Evolutionary conservation across 768 basidiomycete species (phyloP), one percentile per base, ranked within the genome.

Genomic region (Amanita pseudoporphyria): DNA sequence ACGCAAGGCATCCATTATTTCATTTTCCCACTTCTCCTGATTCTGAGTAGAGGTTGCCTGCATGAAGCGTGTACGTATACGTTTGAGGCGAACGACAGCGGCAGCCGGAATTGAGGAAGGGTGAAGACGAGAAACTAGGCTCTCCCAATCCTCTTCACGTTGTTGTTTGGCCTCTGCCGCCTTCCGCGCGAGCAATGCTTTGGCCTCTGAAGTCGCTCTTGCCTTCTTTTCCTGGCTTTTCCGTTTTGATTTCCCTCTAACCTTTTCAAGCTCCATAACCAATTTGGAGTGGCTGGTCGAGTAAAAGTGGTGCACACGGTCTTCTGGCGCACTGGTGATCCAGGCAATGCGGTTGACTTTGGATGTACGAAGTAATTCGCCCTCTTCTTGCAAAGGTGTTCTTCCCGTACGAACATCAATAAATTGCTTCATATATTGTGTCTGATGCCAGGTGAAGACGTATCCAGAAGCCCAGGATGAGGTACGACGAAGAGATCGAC

Each of bases 71-170:
- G 58, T 68, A 32, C 73, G 76, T 21, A 88, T 66, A 9, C 74
- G 69, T 19, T 74, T 72, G 6, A 88, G 62, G 22, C 81, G 75
- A 50, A 74, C 60, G 2, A 67, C 68, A 16, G 71, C 67, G 22
- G 76, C 67, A 6, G 73, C 70, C 30, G 71, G 67, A 46, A 82
- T 55, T 6, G 76, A 66, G 1, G 64, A 73, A 3, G 82, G 75
- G 64, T 85, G 76, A 36, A 84, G 63, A 14, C 65, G 68, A 31
- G 57, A 52, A 6, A 92, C 62, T 45, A 91, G 64, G 3, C 59
- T 64, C 2, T 75, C 72, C 87, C 87, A 92, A 51, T 80, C 81
- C 30, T 65, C 66, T 60, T 85, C 82, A 52, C 83, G 73, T 49
- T 76, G 72, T 9, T 60, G 58, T 37, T 72, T 74, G 0, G 80